A percentile compares a stretch with the other conserved stretches of the same genome.
Conservation (phyloP, 148 eudicot species). For the Talinum fruticosum region DNA sequence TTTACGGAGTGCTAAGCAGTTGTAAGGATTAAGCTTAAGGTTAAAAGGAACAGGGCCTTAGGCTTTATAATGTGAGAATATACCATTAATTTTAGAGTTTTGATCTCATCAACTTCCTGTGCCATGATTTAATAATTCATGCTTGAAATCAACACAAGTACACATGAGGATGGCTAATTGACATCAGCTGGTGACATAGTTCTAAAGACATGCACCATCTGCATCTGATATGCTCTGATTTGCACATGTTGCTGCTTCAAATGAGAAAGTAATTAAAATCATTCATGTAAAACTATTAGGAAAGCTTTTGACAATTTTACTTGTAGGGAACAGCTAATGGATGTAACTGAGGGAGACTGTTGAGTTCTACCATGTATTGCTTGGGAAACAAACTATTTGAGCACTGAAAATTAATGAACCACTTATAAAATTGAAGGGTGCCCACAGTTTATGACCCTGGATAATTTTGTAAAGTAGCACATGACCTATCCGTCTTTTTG, state of each 20-base stretch:
- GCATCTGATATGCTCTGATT: background rate
- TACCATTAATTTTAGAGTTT: background rate
- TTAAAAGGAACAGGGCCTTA: no score
- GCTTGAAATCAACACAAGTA: background rate
- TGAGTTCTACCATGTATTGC: no score
- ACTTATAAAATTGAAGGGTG: background rate
- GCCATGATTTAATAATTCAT: background rate
- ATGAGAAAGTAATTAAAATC: background rate
- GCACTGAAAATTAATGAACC: background rate
- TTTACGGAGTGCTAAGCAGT: no score
- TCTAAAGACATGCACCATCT: background rate
- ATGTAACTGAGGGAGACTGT: background rate
- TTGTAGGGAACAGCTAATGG: background rate
- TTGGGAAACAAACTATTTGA: no score
- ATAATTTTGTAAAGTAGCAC: background rate
- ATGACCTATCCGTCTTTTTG: background rate
- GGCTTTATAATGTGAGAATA: background rate
- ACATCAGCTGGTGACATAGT: background rate
- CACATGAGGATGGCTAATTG: background rate
- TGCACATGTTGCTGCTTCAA: background rate
- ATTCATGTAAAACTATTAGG: background rate
- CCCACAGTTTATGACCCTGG: background rate
- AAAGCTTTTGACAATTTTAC: background rate
- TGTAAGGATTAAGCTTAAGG: no score
- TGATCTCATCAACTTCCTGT: background rate